These are phyloP conservation scores for Schizosaccharomyces osmophilus DNA, from an alignment of 805 yeast genomes.

Conservation along the genomic window DNA sequence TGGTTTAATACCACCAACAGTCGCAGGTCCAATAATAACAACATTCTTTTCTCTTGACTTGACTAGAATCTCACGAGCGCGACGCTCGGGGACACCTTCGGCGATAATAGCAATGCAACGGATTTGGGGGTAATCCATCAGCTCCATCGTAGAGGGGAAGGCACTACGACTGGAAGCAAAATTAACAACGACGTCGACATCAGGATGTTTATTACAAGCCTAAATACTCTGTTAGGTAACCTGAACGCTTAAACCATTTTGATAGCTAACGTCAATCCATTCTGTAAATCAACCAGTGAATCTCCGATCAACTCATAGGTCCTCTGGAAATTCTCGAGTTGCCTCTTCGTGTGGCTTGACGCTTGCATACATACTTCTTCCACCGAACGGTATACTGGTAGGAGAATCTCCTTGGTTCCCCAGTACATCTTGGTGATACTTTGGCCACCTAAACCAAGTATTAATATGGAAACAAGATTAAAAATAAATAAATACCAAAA, in stretches of 20 bases:
- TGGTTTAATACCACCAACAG: constrained; percentile 26
- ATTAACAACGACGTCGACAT: constrained; percentile 24
- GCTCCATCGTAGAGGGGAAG: constrained; percentile 24
- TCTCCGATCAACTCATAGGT: too few relatives aligned
- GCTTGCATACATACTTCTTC: constrained; percentile 7
- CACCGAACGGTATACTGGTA: constrained; percentile 23
- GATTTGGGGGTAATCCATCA: constrained; percentile 22
- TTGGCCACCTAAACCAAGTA: background rate
- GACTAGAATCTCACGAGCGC: constrained; percentile 23
- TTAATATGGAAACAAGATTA: background rate
- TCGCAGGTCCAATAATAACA: constrained; percentile 24
- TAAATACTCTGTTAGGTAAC: background rate
- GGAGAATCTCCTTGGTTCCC: constrained; percentile 24
- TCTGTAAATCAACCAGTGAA: too few relatives aligned
- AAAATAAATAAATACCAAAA: constrained; percentile 20
- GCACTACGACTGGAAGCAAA: constrained; percentile 24
- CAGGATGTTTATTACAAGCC: constrained; percentile 22
- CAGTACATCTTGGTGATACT: constrained; percentile 21
- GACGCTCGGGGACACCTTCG: constrained; percentile 26
- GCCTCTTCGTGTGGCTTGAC: too few relatives aligned
- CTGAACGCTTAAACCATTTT: too few relatives aligned
- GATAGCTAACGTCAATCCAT: too few relatives aligned
- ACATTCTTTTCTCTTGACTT: constrained; percentile 22
- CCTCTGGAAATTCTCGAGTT: too few relatives aligned
- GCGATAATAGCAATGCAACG: constrained; percentile 22